These are phyloP conservation scores for Trametes maxima DNA, from an alignment of 768 basidiomycete genomes.

Conservation along the genomic window DNA sequence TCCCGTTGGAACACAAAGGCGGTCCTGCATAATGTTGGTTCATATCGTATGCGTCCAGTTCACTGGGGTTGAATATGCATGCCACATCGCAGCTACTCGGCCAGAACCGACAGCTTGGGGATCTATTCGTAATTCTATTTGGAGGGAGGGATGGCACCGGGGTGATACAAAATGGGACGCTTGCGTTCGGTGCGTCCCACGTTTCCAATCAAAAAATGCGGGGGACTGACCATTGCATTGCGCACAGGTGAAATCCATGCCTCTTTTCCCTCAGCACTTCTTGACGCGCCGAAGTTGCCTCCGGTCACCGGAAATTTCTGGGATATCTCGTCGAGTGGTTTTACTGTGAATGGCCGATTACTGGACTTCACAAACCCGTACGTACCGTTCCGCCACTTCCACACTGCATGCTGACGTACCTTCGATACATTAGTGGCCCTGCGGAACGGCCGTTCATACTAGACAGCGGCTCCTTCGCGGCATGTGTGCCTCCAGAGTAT, in stretches of 20 bases:
- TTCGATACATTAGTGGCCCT: not conserved
- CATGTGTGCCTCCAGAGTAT: conserved; percentile 1
- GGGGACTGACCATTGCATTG: too few relatives aligned
- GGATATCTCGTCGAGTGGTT: conserved; percentile 1
- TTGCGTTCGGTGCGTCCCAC: not conserved
- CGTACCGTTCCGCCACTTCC: not conserved
- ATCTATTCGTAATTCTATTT: not conserved
- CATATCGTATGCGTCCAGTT: too few relatives aligned
- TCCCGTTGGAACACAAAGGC: not conserved
- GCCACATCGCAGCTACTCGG: not conserved
- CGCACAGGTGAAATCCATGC: not conserved
- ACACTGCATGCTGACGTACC: too few relatives aligned
- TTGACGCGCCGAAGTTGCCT: not conserved
- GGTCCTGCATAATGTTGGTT: not conserved
- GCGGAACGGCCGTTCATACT: not conserved
- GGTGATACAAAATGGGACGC: not conserved
- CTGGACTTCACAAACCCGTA: not conserved
- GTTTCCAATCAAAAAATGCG: too few relatives aligned
- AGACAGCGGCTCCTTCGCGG: conserved; percentile 1
- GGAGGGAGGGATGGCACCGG: not conserved
- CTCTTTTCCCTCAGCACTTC: not conserved
- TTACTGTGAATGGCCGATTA: not conserved
- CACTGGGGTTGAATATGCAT: too few relatives aligned
- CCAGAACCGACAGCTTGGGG: not conserved
- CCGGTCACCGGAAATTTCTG: conserved; percentile 2